Percentiles rank a stretch among this genome's conserved stretches.
Evolutionary conservation across 2,329 filamentous ascomycete genomes (phyloP).

Genomic region (Harringtonia lauricola): DNA sequence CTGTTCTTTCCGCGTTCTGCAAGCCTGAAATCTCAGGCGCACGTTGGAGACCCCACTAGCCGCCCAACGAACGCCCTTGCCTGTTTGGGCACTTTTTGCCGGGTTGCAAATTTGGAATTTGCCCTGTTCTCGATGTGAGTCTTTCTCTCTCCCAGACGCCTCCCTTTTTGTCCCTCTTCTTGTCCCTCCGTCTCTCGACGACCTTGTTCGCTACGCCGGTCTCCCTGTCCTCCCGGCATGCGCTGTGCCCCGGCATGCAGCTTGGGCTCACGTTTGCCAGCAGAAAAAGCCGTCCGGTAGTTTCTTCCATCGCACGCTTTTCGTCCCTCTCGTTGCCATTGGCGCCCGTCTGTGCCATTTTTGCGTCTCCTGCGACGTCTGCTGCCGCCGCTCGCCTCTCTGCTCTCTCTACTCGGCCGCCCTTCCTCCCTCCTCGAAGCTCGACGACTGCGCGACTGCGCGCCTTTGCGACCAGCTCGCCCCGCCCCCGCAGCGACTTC

Average conservation of each 20-base stretch:
- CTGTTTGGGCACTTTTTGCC: too few species aligned
- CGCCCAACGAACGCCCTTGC: too few species aligned
- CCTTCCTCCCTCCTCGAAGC: too few species aligned
- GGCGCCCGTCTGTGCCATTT: background rate
- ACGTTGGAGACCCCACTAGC: too few species aligned
- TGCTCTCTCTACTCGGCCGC: background rate
- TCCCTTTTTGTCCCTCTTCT: too few species aligned
- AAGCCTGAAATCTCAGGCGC: too few species aligned
- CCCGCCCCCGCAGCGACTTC: background rate
- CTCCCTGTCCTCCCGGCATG: background rate
- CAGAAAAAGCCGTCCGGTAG: background rate
- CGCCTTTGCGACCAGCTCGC: background rate
- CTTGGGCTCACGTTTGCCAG: slow-evolving; percentile 3
- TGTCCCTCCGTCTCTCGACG: background rate
- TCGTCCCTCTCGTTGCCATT: background rate
- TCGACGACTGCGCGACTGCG: too few species aligned
- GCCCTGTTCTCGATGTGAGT: too few species aligned
- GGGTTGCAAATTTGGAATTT: too few species aligned
- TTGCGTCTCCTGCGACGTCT: background rate
- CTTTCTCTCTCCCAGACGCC: too few species aligned
- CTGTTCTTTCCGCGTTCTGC: too few species aligned
- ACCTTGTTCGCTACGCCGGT: background rate
- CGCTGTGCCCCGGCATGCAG: slow-evolving; percentile 7
- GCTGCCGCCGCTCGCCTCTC: background rate
- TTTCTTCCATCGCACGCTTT: slow-evolving; percentile 1